Evolutionary conservation across 441 rosid genomes (phyloP).

Genomic region (Mallotus repandus): DNA sequence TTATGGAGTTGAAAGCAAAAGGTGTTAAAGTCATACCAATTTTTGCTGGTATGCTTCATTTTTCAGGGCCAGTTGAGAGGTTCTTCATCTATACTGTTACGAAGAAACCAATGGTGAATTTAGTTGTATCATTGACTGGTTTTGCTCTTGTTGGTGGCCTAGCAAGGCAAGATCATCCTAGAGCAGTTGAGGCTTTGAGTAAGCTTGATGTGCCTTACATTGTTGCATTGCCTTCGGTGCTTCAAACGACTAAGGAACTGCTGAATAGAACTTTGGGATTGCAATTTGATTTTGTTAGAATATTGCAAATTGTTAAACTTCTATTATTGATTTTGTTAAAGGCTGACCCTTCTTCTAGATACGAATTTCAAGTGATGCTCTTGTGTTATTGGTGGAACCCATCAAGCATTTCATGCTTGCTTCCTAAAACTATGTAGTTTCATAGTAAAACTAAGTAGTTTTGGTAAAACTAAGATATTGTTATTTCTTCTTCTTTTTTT

Average conservation of each 20-base stretch:
- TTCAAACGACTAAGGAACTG: conserved; percentile 99
- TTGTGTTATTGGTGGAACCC: too few relatives aligned
- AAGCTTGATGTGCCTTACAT: conserved; percentile 96
- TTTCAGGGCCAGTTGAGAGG: conserved; percentile 91
- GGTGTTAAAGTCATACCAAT: conserved; percentile 96
- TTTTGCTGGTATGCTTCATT: conserved; percentile 92
- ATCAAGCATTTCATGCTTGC: too few relatives aligned
- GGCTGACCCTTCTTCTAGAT: too few relatives aligned
- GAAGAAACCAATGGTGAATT: conserved; percentile 69
- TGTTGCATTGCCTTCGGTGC: conserved; percentile 93
- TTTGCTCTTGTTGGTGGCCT: conserved; percentile 99
- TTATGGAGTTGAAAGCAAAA: conserved; percentile 94
- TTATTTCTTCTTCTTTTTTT: too few relatives aligned
- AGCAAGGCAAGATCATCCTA: conserved; percentile 97
- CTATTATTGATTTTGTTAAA: too few relatives aligned
- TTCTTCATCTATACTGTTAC: conserved; percentile 65
- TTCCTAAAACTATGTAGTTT: too few relatives aligned
- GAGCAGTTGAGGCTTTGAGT: conserved; percentile 86
- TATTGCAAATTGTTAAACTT: too few relatives aligned
- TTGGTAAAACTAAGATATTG: too few relatives aligned
- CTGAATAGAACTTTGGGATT: conserved; percentile 88
- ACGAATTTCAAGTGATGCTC: too few relatives aligned
- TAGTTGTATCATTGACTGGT: conserved; percentile 83
- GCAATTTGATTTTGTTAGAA: too few relatives aligned
- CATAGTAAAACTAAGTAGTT: too few relatives aligned